These are phyloP conservation scores for Begonia masoniana DNA, from an alignment of 306 rosid genomes.

Conservation along the genomic window DNA sequence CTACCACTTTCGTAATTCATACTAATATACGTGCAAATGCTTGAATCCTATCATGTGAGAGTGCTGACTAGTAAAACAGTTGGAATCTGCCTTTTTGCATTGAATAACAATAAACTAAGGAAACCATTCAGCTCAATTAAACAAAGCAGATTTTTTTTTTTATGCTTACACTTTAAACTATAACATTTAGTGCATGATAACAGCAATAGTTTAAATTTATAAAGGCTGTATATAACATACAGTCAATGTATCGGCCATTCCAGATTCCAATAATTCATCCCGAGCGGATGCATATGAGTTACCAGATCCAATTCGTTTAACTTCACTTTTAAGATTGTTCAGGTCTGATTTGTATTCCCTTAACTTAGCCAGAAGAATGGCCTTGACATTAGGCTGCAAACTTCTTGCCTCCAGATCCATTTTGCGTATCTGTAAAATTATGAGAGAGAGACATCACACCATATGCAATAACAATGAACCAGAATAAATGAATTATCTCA, in stretches of 20 bases:
- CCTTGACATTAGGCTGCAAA: slow-evolving; percentile 60
- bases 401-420: slow-evolving; percentile 48
- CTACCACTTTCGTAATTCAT: too few relatives aligned
- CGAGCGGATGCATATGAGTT: slow-evolving; percentile 57
- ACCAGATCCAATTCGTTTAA: slow-evolving; percentile 57
- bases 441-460: slow-evolving; percentile 4
- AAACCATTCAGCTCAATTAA: too few relatives aligned
- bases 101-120: too few relatives aligned
- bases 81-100: too few relatives aligned
- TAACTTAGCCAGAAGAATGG: slow-evolving; percentile 62
- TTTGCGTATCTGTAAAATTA: slow-evolving; percentile 47
- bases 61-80: too few relatives aligned
- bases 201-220: too few relatives aligned
- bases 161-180: too few relatives aligned
- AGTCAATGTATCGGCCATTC: slow-evolving; percentile 81
- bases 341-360: slow-evolving; percentile 86
- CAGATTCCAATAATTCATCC: slow-evolving; percentile 82
- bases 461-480: not conserved
- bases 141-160: too few relatives aligned
- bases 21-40: too few relatives aligned
- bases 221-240: slow-evolving; percentile 19
- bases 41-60: too few relatives aligned
- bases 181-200: too few relatives aligned
- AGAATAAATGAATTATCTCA: not conserved
- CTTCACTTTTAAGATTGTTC: slow-evolving; percentile 64